phyloP scores from a whole-genome alignment of 352 stramenopile species.

The Pythium utonaiense region DNA sequence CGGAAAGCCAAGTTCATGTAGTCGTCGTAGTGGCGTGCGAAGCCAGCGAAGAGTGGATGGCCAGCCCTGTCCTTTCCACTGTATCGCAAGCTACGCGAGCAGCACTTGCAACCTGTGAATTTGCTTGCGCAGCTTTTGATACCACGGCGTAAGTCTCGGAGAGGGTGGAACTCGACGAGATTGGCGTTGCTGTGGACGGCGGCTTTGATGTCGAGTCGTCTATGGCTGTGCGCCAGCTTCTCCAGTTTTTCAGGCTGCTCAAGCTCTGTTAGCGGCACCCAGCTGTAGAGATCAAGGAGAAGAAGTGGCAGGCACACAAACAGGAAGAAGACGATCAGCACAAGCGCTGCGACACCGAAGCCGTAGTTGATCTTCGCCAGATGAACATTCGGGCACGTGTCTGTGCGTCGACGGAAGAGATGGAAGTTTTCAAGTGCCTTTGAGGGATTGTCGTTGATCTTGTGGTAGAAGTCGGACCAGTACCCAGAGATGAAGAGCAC shows the following conservation, averaged over 20 bases:
- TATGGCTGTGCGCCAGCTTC: constrained; percentile 27
- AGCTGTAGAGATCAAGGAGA: constrained; percentile 55
- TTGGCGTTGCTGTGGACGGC: constrained; percentile 56
- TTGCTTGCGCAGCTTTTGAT: constrained; percentile 6
- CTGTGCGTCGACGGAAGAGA: constrained; percentile 14
- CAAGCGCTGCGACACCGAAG: constrained; percentile 32
- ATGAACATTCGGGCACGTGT: constrained; percentile 15
- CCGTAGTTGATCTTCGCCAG: constrained; percentile 35
- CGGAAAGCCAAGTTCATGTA: constrained; percentile 34
- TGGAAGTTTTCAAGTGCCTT: constrained; percentile 20
- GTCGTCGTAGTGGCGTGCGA: constrained; percentile 32
- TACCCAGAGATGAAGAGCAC: constrained; percentile 51
- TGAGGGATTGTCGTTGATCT: constrained; percentile 12
- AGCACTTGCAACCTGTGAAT: constrained; percentile 1
- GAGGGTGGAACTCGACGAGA: constrained; percentile 32
- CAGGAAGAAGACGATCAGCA: constrained; percentile 43
- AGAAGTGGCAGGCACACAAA: constrained; percentile 53
- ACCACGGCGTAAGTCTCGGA: not conserved
- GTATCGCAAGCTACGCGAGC: not conserved
- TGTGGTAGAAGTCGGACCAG: constrained; percentile 33
- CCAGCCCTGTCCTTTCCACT: not conserved
- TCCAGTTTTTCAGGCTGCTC: constrained; percentile 28
- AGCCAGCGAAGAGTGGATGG: constrained; percentile 14
- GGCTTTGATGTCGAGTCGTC: constrained; percentile 35
- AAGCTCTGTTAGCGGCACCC: constrained; percentile 46